Evolutionary conservation across 1,284 basidiomycete species (phyloP).

Genomic region (Apiotrichum montevideense): DNA sequence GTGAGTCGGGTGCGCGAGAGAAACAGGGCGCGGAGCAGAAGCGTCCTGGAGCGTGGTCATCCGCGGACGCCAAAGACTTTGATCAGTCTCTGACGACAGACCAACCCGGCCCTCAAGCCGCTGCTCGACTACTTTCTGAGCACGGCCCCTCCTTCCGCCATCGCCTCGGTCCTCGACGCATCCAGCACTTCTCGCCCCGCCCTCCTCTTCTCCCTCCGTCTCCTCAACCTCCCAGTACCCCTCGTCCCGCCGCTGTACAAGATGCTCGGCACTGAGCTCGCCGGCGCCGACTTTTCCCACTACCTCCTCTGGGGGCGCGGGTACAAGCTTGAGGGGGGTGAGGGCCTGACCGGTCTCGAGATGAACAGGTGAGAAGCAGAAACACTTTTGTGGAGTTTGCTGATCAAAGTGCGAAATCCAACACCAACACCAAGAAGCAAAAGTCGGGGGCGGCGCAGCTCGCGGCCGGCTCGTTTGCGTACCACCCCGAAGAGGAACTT

Average conservation of each 20-base stretch:
- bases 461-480: constrained; percentile 53
- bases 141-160: constrained; percentile 46
- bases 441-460: constrained; percentile 38
- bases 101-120: constrained; percentile 63
- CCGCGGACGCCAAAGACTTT: no score
- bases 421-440: constrained; percentile 24
- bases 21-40: no score
- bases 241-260: constrained; percentile 81
- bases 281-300: constrained; percentile 43
- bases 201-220: constrained; percentile 72
- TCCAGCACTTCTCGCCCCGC: constrained; percentile 57
- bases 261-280: constrained; percentile 78
- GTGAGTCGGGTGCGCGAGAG: constrained; percentile 46
- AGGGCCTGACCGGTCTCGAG: constrained; percentile 39
- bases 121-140: constrained; percentile 63
- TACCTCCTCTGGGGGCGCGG: constrained; percentile 44
- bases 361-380: constrained; percentile 20
- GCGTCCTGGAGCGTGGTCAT: no score
- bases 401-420: neutral
- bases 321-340: constrained; percentile 42
- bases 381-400: neutral
- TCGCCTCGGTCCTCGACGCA: constrained; percentile 29
- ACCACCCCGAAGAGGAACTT: constrained; percentile 79
- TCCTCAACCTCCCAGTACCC: constrained; percentile 89
- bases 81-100: constrained; percentile 47